Percentiles rank a stretch among this genome's conserved stretches.
Evolutionary conservation across 345 rosid species (phyloP).

Genomic region (Aquilaria yunnanensis): DNA sequence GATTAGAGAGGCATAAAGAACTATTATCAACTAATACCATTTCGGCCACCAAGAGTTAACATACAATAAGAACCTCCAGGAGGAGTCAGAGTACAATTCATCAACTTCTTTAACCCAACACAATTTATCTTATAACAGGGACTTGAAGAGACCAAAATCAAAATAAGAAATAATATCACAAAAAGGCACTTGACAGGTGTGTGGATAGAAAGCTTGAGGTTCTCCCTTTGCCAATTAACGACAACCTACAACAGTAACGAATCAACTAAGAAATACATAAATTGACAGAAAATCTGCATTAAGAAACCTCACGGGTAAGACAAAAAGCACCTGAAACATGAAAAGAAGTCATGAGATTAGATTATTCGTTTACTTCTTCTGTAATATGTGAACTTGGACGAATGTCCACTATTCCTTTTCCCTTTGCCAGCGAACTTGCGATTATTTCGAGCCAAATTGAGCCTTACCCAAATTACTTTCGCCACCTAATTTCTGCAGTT

Average conservation of each 20-base stretch:
- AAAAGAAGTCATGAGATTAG: neutral
- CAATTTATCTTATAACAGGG: neutral
- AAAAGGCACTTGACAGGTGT: constrained; percentile 68
- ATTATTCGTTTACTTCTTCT: constrained; percentile 41
- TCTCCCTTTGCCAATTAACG: constrained; percentile 78
- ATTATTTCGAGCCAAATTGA: constrained; percentile 47
- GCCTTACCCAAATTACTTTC: constrained; percentile 89
- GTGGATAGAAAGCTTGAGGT: constrained; percentile 63
- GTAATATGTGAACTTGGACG: constrained; percentile 24
- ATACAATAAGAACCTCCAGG: neutral
- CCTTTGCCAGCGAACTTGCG: constrained; percentile 59
- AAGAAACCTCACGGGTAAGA: constrained; percentile 87
- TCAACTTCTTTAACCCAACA: neutral
- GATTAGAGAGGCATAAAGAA: too few relatives aligned
- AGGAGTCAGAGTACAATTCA: neutral
- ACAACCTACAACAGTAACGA: constrained; percentile 44
- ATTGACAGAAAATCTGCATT: constrained; percentile 68
- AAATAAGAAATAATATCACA: neutral
- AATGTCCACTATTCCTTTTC: constrained; percentile 20
- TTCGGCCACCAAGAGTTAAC: too few relatives aligned
- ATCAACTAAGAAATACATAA: neutral
- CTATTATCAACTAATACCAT: too few relatives aligned
- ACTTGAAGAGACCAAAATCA: too few relatives aligned
- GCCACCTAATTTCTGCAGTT: constrained; percentile 35
- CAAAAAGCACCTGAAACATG: constrained; percentile 78